Base-by-base conservation (phyloP, 805 yeast species). In the Lipomyces kockii region DNA sequence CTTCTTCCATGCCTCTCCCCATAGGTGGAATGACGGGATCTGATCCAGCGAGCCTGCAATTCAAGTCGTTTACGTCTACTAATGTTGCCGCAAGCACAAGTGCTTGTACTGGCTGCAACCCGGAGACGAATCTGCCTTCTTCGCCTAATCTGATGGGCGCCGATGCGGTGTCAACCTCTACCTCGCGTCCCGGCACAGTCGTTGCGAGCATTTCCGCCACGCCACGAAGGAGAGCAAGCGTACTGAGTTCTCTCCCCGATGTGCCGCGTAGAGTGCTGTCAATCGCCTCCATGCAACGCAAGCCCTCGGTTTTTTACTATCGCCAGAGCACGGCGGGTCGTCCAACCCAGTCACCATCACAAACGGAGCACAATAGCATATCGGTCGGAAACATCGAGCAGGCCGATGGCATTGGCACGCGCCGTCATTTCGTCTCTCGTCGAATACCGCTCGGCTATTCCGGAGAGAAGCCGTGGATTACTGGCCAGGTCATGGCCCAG, bases 401-500 rank as follows among this genome's bases (percentile, higher is more conserved):
- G n/a, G 46, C 46, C 46, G 60, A 56, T 12, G 60, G 70, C 6
- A 49, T 63, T 14, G 60, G 25, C 34, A 20, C 62, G 34, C 64
- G 67, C 5, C 51, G 54, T 25, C 61, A 60, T n/a, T 66, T 66
- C 29, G 60, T 60, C 9, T 66, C 70, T 12, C 66, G 70, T 12
- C 61, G 70, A 17, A 12, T 66, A 43, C 70, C 70, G 53, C 60
- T 63, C 2, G 70, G 70, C 1, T 63, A 63, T 20, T 55, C 51
- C 22, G 54, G 62, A 12, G 70, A 66, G 53, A 68, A 68, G 63
- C 71, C 71, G 14, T 68, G 71, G 71, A 57, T 68, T 17, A 35
- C 7, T 49, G 20, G 57, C 14, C 58, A 56, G 25, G 4, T 64
- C 14, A 32, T 27, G 3, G 67, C 58, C 29, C 67, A 66, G 51